Conservation (phyloP, 1,284 basidiomycete species). For the Laetiporus sulphureus region DNA sequence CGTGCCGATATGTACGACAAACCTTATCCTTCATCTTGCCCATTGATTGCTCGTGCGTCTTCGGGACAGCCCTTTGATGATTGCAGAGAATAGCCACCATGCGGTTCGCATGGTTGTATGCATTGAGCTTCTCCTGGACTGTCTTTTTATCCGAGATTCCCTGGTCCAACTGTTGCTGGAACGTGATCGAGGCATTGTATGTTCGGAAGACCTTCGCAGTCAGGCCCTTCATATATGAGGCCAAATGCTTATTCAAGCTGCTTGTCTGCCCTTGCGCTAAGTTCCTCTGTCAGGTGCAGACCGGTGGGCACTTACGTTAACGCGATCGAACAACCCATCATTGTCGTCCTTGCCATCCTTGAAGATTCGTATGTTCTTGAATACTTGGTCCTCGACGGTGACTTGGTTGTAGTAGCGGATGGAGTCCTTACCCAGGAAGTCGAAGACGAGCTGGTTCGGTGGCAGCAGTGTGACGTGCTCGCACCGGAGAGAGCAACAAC, state of each 20-base stretch:
- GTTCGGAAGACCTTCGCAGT: slow-evolving; percentile 99
- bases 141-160: slow-evolving; percentile 67
- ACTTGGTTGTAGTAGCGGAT: slow-evolving; percentile 94
- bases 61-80: slow-evolving; percentile 91
- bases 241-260: slow-evolving; percentile 84
- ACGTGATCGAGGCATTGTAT: slow-evolving; percentile 93
- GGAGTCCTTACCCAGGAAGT: slow-evolving; percentile 97
- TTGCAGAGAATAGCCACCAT: slow-evolving; percentile 95
- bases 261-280: slow-evolving; percentile 52
- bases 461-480: slow-evolving; percentile 90
- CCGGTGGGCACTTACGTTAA: slow-evolving; percentile 54
- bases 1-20: slow-evolving; percentile 15
- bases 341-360: slow-evolving; percentile 85
- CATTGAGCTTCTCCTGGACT: slow-evolving; percentile 88
- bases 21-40: slow-evolving; percentile 89
- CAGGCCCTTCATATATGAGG: slow-evolving; percentile 90
- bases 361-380: slow-evolving; percentile 40
- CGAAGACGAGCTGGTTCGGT: slow-evolving; percentile 84
- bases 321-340: slow-evolving; percentile 91
- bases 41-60: slow-evolving; percentile 89
- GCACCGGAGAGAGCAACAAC: slow-evolving; percentile 92
- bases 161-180: slow-evolving; percentile 82
- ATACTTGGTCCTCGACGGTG: slow-evolving; percentile 72
- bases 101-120: slow-evolving; percentile 94
- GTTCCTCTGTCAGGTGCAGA: neutral